Evolutionary conservation across 1,139 yeast genomes (phyloP).

Genomic region (Kluyveromyces sp.): DNA sequence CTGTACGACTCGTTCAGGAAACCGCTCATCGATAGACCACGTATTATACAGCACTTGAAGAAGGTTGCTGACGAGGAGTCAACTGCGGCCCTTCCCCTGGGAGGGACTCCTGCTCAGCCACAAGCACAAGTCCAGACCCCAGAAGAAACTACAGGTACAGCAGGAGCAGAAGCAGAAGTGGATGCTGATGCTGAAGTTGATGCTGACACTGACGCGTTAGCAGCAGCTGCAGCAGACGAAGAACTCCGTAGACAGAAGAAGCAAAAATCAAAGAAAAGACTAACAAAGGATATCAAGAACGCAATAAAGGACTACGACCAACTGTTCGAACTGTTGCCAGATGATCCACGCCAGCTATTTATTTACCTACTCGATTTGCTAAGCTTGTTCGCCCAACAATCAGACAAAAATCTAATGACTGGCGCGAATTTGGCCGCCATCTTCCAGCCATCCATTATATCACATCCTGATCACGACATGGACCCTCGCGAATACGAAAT

Average conservation of each 20-base stretch:
- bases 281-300: constrained; percentile 52
- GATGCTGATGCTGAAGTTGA: not conserved
- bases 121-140: no score
- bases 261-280: constrained; percentile 33
- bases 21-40: constrained; percentile 46
- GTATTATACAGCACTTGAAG: constrained; percentile 27
- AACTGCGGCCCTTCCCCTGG: not conserved
- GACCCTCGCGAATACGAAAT: constrained; percentile 85
- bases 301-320: constrained; percentile 66
- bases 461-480: constrained; percentile 90
- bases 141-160: constrained; percentile 1
- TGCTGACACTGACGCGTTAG: constrained; percentile 15
- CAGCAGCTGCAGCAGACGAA: constrained; percentile 21
- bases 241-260: constrained; percentile 30
- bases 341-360: constrained; percentile 61
- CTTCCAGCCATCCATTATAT: constrained; percentile 88
- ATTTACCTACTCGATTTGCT: constrained; percentile 81
- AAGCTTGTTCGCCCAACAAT: constrained; percentile 75
- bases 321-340: constrained; percentile 44
- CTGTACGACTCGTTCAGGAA: constrained; percentile 73
- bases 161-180: constrained; percentile 1
- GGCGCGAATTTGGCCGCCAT: constrained; percentile 90
- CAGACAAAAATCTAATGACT: constrained; percentile 80
- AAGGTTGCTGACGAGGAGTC: constrained; percentile 12
- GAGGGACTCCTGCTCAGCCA: no score